Base-by-base conservation (phyloP, 2,329 filamentous ascomycete species). In the Neodidymelliopsis sp. region DNA sequence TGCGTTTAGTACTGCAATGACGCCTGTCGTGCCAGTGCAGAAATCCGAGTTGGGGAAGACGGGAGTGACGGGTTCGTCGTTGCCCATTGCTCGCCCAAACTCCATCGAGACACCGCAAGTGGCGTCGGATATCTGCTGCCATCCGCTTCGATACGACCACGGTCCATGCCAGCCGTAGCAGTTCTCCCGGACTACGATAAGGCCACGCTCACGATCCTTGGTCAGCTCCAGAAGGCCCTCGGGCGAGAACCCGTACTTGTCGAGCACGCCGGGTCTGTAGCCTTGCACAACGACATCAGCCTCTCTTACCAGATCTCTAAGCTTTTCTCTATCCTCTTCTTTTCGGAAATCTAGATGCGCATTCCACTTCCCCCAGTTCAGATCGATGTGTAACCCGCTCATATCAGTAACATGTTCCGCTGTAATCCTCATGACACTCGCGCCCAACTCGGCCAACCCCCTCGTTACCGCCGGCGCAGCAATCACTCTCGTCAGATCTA, bases 51-150 rank as follows among this genome's bases (percentile, higher is more conserved):
- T 78, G 0, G 75, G 75, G 34, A 77, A 75, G 3, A 77, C 59
- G 0, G 76, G 75, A 2, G 76, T 78, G 0, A 79, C 75, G 1
- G 75, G 62, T 48, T 77, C 76, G 29, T 76, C 69, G 24, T 73
- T 63, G 0, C 77, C 75, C 74, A 77, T 81, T 0, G 77, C 77
- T 24, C 72, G 60, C 0, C 77, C 79, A 54, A 76, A 81, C 20
- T 70, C 74, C 44, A 73, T 67, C 0, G 77, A 79, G 0, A 81
- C 74, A 20, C 79, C 79, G 42, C 59, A 62, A 42, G 60, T 65
- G 3, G 77, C 75, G 58, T 82, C 79, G 22, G 72, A 75, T 44
- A 82, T 81, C 58, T 81, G 79, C 63, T 83, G 80, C 79, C 79
- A 83, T 1, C 80, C 80, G 27, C 70, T 76, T 4, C 79, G 66